These are phyloP conservation scores for Phytophthora rubi DNA, from an alignment of 352 stramenopile genomes.

Conservation along the genomic window DNA sequence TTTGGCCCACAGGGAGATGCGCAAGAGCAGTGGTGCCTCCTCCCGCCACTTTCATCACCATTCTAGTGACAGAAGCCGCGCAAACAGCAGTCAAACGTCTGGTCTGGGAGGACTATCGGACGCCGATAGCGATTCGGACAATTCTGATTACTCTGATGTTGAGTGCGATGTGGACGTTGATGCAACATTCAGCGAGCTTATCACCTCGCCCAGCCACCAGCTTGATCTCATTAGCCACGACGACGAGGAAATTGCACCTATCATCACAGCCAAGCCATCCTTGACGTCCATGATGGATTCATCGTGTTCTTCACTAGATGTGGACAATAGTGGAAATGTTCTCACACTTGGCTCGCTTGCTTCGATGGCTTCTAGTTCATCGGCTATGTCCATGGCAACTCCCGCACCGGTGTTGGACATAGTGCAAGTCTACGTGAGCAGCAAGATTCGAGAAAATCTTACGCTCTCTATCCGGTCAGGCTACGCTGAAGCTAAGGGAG, in stretches of 20 bases:
- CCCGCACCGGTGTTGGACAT: conserved; percentile 40
- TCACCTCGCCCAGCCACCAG: conserved; percentile 55
- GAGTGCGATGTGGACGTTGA: conserved; percentile 88
- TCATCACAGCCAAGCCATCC: conserved; percentile 30
- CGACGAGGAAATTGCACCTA: conserved; percentile 72
- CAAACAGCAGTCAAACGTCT: conserved; percentile 43
- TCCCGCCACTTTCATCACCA: conserved; percentile 48
- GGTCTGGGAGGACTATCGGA: conserved; percentile 35
- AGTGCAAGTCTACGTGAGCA: conserved; percentile 90
- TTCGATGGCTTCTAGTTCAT: conserved; percentile 34
- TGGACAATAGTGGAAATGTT: conserved; percentile 29
- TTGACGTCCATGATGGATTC: conserved; percentile 34
- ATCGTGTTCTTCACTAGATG: conserved; percentile 43
- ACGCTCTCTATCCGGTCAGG: conserved; percentile 72
- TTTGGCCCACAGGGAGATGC: conserved; percentile 38
- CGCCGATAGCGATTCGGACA: conserved; percentile 56
- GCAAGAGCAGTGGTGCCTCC: conserved; percentile 43
- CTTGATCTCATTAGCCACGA: conserved; percentile 65
- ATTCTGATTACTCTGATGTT: conserved; percentile 85
- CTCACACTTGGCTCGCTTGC: conserved; percentile 29
- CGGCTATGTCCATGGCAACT: conserved; percentile 26
- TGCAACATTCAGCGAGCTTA: conserved; percentile 86
- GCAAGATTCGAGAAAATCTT: conserved; percentile 87
- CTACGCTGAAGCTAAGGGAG: conserved; percentile 86
- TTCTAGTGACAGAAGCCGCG: conserved; percentile 36